These are phyloP conservation scores for Arabidopsis hybrid DNA, from an alignment of 441 rosid genomes.

Conservation along the genomic window DNA sequence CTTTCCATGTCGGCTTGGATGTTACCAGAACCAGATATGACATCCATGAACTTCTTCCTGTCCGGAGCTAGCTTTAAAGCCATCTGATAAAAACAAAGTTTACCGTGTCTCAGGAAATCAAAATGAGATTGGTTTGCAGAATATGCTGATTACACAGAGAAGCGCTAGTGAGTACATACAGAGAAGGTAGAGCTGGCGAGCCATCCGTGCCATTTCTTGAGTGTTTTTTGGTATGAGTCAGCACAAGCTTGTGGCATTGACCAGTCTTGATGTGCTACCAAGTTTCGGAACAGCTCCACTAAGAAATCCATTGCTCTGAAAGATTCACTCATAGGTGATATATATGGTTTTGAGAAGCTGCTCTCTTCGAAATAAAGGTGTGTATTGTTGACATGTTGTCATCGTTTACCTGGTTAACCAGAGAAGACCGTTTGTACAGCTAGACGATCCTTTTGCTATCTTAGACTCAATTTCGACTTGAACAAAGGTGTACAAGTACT, in stretches of 20 bases:
- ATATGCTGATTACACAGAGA: neutral
- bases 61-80: slow-evolving; percentile 97
- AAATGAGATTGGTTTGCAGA: slow-evolving; percentile 17
- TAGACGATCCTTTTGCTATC: slow-evolving; percentile 81
- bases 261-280: slow-evolving; percentile 83
- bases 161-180: slow-evolving; percentile 47
- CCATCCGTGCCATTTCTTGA: slow-evolving; percentile 93
- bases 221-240: slow-evolving; percentile 78
- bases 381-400: neutral
- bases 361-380: neutral
- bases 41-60: slow-evolving; percentile 96
- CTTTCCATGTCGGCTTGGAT: slow-evolving; percentile 77
- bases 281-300: slow-evolving; percentile 80
- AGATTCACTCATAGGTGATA: slow-evolving; percentile 19
- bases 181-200: slow-evolving; percentile 89
- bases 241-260: slow-evolving; percentile 86
- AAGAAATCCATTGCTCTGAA: slow-evolving; percentile 95
- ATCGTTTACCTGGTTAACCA: slow-evolving; percentile 82
- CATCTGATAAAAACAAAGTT: slow-evolving; percentile 52
- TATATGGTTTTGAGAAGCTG: slow-evolving; percentile 2
- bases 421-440: slow-evolving; percentile 94
- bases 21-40: slow-evolving; percentile 80
- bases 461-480: slow-evolving; percentile 79
- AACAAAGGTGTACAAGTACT: slow-evolving; percentile 74
- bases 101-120: slow-evolving; percentile 13